Base-by-base conservation (phyloP, 2,329 filamentous ascomycete genomes). In the Chaetothyriales sp. region DNA sequence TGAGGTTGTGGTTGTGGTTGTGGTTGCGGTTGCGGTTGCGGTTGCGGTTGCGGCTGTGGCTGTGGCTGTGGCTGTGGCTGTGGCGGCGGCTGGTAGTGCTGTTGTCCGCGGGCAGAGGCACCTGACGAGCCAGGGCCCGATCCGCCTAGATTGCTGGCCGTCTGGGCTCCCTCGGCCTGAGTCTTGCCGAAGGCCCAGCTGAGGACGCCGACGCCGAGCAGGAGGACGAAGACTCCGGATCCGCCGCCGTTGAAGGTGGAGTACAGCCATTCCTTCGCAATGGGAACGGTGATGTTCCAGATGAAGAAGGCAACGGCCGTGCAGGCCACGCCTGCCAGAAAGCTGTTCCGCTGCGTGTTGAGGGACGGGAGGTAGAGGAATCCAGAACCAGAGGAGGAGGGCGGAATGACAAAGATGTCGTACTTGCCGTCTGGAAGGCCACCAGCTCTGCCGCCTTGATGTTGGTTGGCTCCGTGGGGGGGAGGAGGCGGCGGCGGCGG, bases 391-490 rank as follows among this genome's bases (percentile, higher is more conserved):
- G 89, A 78, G 9, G 89, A 90, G 67, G 95, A 89, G 46, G 89
- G 87, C 6, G 90, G 90, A 63, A 97, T 89, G 66, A 95, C 85
- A 72, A 95, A 95, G 65, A 97, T 94, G 72, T 97, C 90, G 69
- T 95, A 97, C 66, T 92, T 94, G 51, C 90, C 89, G 1, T 85
- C 77, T 2, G 90, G 90, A 47, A 95, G 73, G 52, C 85, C 84
- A 22, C 74, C 73, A 40, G 79, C 75, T 49, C 54, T 55, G 44
- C 47, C 44, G 49, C 80, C 76, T 18, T 78, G 79, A 66, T 83
- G 83, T 48, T 87, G 85, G 60, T 81, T 83, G 64, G 81, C 77
- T 69, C 89, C 88, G 71, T 95, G 89, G 57, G 87, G 88, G 65
- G 89, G 89, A 59, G 86, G 86, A 59, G 87, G 88, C 58, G 89